phyloP scores from a whole-genome alignment of 805 yeast genomes.

The Ogataea pilisensis region DNA sequence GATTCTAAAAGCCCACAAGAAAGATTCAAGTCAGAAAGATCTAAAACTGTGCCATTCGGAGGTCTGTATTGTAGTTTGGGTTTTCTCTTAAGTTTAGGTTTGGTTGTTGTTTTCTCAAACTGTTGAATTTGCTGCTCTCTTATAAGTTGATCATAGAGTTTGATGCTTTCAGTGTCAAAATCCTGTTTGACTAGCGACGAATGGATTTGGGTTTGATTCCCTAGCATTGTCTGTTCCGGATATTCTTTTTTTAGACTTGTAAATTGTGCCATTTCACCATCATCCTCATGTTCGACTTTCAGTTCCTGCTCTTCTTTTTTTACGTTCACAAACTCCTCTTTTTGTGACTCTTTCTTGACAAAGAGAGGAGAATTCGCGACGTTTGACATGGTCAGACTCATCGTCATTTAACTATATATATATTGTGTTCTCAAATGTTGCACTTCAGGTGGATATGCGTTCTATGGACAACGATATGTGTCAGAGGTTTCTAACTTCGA shows the following conservation, averaged over 20 bases:
- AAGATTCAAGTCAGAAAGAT: slow-evolving; percentile 30
- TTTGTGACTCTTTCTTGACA: too few species aligned
- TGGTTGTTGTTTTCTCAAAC: background rate
- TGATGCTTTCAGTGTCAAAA: background rate
- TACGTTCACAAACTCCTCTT: too few species aligned
- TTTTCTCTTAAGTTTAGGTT: slow-evolving; percentile 30
- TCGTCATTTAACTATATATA: too few species aligned
- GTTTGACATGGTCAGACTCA: too few species aligned
- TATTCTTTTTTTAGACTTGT: background rate
- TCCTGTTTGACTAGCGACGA: too few species aligned
- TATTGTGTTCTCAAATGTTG: too few species aligned
- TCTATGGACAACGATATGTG: too few species aligned
- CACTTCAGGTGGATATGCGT: too few species aligned
- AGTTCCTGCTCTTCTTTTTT: background rate
- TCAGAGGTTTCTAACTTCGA: too few species aligned
- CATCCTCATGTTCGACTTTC: background rate
- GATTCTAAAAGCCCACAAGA: slow-evolving; percentile 23
- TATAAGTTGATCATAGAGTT: background rate
- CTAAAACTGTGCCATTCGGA: slow-evolving; percentile 39
- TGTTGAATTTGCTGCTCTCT: background rate
- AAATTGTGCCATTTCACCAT: background rate
- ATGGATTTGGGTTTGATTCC: too few species aligned
- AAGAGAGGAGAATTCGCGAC: too few species aligned
- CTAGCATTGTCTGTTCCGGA: too few species aligned
- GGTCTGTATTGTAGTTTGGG: slow-evolving; percentile 47